Evolutionary conservation across 257 asterid species (phyloP).

Genomic region (Knoxia roxburghii): DNA sequence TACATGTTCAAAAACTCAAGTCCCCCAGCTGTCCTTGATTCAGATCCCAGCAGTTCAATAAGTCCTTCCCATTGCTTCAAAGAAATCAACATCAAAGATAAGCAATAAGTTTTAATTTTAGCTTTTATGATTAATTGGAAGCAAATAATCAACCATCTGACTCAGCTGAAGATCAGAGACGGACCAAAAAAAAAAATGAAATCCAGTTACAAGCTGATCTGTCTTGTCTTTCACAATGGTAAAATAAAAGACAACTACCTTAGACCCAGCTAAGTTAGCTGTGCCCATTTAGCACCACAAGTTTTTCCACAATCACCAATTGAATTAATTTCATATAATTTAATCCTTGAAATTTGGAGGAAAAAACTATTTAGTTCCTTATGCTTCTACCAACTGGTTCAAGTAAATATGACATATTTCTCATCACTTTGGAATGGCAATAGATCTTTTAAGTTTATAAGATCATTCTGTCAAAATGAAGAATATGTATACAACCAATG

Average conservation of each 20-base stretch:
- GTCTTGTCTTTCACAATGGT: neutral
- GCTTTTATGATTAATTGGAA: neutral
- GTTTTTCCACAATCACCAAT: neutral
- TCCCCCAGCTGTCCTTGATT: slow-evolving; percentile 76
- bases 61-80: slow-evolving; percentile 98
- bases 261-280: neutral
- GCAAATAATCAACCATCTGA: neutral
- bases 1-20: slow-evolving; percentile 77
- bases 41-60: slow-evolving; percentile 73
- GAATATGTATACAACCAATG: neutral
- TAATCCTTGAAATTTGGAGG: neutral
- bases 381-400: neutral
- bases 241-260: neutral
- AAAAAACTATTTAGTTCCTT: neutral
- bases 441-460: too few relatives aligned
- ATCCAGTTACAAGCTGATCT: neutral
- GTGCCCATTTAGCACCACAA: neutral
- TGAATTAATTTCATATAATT: too few relatives aligned
- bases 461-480: neutral
- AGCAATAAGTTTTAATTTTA: neutral
- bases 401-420: neutral
- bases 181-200: neutral
- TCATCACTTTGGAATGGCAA: neutral
- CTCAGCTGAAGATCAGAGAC: neutral
- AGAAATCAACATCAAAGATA: slow-evolving; percentile 1